Base-by-base conservation (phyloP, 2,329 filamentous ascomycete species). In the Hymenoscyphus salicellus region DNA sequence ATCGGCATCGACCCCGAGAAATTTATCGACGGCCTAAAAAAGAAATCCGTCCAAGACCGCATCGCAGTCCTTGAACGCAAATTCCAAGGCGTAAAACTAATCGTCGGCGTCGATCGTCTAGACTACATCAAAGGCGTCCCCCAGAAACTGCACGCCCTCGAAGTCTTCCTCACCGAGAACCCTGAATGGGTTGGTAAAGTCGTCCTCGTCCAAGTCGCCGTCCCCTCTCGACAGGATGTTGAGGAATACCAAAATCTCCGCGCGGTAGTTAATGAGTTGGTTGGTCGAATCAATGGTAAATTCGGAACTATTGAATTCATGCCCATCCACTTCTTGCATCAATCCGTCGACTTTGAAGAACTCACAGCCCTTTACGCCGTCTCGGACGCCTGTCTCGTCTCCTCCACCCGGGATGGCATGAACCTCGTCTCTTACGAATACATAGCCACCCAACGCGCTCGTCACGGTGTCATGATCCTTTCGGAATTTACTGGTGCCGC, bases 121-220 rank as follows among this genome's bases (percentile, higher is more conserved):
- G 95, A 99, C 78, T 98, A 99, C 79, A 98, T 98, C 86, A 98
- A 98, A 80, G 95, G 95, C 68, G 93, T 99, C 10, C 95, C 95
- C 0, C 95, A 99, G 78, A 99, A 99, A 78, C 83, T 99, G 10
- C 95, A 98, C 74, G 94, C 95, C 1, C 86, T 98, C 52, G 95
- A 99, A 77, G 92, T 98, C 3, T 98, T 99, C 81, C 82, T 99
- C 36, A 96, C 93, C 0, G 94, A 98, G 74, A 93, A 99, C 73
- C 95, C 95, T 0, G 94, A 98, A 77, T 97, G 93, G 93, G 94
- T 98, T 66, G 95, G 95, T 71, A 96, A 97, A 78, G 93, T 98
- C 26, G 93, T 98, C 2, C 84, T 99, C 17, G 92, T 98, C 0
- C 95, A 98, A 77, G 94, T 98, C 36, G 95, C 95, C 1, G 93